Evolutionary conservation across 179 eudicot species (phyloP), one percentile per base, ranked within the genome.

Genomic region (Silene coronaria): DNA sequence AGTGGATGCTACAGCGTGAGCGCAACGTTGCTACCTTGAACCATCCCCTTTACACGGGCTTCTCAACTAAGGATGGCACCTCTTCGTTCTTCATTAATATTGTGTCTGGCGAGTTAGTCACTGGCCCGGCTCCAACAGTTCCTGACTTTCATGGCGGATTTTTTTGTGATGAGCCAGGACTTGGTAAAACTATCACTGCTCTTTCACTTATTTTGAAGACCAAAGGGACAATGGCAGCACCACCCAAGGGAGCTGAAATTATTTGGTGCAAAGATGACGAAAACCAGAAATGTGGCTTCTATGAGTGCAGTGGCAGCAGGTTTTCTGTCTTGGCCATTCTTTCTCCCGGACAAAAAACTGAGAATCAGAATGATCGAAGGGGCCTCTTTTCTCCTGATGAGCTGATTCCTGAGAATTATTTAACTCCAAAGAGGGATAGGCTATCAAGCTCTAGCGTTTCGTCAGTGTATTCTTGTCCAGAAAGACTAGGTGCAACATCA

Each of bases 1-100:
- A 95, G 87, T 95, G 99, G 99, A 92, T 95, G 99, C 79, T 92
- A 79, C 87, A 86, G 81, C 97, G 99, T 77, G 99, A 95, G 84
- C 89, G 84, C 70, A 87, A 83, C 58, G 71, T 84, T 69, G 72
- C 84, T 75, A 67, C 73, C 22, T 71, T 89, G 63, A 82, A 78
- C 71, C 97, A 95, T 83, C 97, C 99, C 71, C 58, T 91, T 75
- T 92, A 86, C 84, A 67, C 80, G 82, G 81, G 77, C 38, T 88
- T 92, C 67, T 75, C 71, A 60, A 87, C 96, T 58, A 90, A 86
- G 73, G 99, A 92, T n/a, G n/a, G n/a, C 79, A 91, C 90, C 21
- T 85, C 87, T 82, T 77, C 83, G 65, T 87, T 92, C 65, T 82
- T 80, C 83, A 67, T 92, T 19, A 88, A 95, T 81, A 66, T 82